phyloP scores from a whole-genome alignment of 352 stramenopile genomes.

The Phytopythium boreale region DNA sequence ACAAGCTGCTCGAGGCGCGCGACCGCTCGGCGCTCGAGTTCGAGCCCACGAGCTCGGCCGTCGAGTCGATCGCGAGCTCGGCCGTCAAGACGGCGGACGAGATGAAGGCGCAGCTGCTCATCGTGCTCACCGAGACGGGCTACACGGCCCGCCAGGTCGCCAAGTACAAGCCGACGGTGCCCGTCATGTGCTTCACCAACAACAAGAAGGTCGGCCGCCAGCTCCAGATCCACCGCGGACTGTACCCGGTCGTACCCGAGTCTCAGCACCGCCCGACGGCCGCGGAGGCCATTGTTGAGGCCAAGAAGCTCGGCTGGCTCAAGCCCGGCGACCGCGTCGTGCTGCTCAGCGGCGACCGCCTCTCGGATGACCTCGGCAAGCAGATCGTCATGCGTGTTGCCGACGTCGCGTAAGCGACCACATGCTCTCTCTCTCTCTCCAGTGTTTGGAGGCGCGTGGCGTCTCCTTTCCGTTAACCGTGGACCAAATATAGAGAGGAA shows the following conservation, averaged over 20 bases:
- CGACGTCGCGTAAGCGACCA: slow-evolving; percentile 56
- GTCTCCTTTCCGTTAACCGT: neutral
- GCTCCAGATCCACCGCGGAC: slow-evolving; percentile 88
- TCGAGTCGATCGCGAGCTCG: slow-evolving; percentile 84
- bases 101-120: slow-evolving; percentile 82
- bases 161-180: slow-evolving; percentile 91
- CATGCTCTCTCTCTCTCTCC: neutral
- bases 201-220: slow-evolving; percentile 88
- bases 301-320: slow-evolving; percentile 91
- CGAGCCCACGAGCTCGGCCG: slow-evolving; percentile 52
- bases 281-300: slow-evolving; percentile 85
- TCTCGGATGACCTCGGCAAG: slow-evolving; percentile 76
- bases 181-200: slow-evolving; percentile 89
- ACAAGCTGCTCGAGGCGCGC: slow-evolving; percentile 53
- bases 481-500: neutral
- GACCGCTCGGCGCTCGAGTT: slow-evolving; percentile 68
- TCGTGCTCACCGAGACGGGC: slow-evolving; percentile 81
- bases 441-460: neutral
- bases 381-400: slow-evolving; percentile 84
- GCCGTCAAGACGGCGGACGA: slow-evolving; percentile 84
- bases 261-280: slow-evolving; percentile 56
- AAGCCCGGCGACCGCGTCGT: slow-evolving; percentile 88
- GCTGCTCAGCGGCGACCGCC: slow-evolving; percentile 76
- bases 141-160: slow-evolving; percentile 80
- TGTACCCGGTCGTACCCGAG: slow-evolving; percentile 70